Percentiles rank a stretch among this genome's conserved stretches.
phyloP scores from a whole-genome alignment of 352 stramenopile genomes.

The Phytophthora agathidicida region DNA sequence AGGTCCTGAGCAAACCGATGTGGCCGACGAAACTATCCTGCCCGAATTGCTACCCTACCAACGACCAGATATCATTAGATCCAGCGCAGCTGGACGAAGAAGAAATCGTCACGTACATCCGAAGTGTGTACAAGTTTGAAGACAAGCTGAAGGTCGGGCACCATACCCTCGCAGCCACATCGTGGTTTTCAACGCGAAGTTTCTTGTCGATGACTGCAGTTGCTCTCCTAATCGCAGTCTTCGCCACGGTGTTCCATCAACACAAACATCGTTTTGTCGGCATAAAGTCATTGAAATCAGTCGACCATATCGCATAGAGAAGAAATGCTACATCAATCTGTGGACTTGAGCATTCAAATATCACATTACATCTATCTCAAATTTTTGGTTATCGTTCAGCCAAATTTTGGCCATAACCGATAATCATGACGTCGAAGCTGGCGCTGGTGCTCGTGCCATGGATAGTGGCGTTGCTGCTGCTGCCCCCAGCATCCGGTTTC shows the following conservation, averaged over 20 bases:
- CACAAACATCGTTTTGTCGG: constrained; percentile 24
- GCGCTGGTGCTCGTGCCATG: constrained; percentile 7
- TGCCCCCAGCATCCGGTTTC: constrained; percentile 13
- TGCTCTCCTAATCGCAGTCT: constrained; percentile 27
- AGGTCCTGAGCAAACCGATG: constrained; percentile 58
- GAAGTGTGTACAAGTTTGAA: constrained; percentile 47
- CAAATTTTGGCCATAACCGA: not conserved
- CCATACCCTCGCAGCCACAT: constrained; percentile 6
- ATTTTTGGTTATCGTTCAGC: too few relatives aligned
- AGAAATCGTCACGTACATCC: constrained; percentile 56
- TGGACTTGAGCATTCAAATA: not conserved
- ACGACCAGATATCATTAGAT: constrained; percentile 49
- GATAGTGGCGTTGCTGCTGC: constrained; percentile 8
- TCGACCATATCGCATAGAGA: constrained; percentile 35
- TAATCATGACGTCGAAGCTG: not conserved
- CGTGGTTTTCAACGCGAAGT: constrained; percentile 28
- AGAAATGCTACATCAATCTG: too few relatives aligned
- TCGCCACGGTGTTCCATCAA: constrained; percentile 16
- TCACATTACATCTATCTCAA: not conserved
- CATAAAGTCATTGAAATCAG: constrained; percentile 21
- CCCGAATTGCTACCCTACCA: constrained; percentile 51
- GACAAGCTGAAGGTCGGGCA: constrained; percentile 31
- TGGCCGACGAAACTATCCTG: constrained; percentile 62
- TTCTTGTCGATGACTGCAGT: constrained; percentile 38
- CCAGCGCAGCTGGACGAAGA: constrained; percentile 45